phyloP scores from a whole-genome alignment of 2,329 filamentous ascomycete species.

The Chalaropsis ovoidea region DNA sequence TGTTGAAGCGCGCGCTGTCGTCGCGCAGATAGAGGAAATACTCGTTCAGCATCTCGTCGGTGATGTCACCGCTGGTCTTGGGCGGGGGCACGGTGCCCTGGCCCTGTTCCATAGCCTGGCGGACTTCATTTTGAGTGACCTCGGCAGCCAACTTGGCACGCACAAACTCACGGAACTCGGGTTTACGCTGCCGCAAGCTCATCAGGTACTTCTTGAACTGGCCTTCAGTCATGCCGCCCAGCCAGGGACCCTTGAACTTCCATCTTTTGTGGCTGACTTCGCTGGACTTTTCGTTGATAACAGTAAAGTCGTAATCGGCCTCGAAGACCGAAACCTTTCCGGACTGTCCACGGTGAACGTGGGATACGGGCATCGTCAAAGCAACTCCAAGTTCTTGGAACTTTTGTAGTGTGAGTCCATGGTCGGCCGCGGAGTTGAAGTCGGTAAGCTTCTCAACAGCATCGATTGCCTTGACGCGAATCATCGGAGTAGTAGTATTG shows the following conservation, averaged over 20 bases:
- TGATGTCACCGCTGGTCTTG: slow-evolving; percentile 35
- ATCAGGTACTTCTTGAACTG: slow-evolving; percentile 48
- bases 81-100: slow-evolving; percentile 30
- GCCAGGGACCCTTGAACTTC: slow-evolving; percentile 59
- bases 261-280: slow-evolving; percentile 44
- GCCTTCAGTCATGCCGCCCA: slow-evolving; percentile 52
- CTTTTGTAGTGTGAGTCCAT: slow-evolving; percentile 70
- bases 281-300: slow-evolving; percentile 31
- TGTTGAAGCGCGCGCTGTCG: slow-evolving; percentile 36
- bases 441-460: slow-evolving; percentile 82
- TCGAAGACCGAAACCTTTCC: slow-evolving; percentile 43
- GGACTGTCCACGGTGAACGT: slow-evolving; percentile 25
- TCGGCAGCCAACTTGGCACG: slow-evolving; percentile 41
- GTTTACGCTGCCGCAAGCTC: slow-evolving; percentile 43
- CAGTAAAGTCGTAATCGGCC: slow-evolving; percentile 46
- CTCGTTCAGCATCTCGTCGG: slow-evolving; percentile 42
- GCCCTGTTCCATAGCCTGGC: slow-evolving; percentile 35
- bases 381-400: slow-evolving; percentile 74
- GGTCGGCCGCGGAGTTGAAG: slow-evolving; percentile 72
- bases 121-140: slow-evolving; percentile 35
- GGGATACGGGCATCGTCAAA: slow-evolving; percentile 45
- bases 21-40: slow-evolving; percentile 45
- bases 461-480: slow-evolving; percentile 70
- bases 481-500: slow-evolving; percentile 59
- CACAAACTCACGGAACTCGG: slow-evolving; percentile 47